These are phyloP conservation scores for Penicillium sumatraense DNA, from an alignment of 2,329 filamentous ascomycete species.

Conservation along the genomic window DNA sequence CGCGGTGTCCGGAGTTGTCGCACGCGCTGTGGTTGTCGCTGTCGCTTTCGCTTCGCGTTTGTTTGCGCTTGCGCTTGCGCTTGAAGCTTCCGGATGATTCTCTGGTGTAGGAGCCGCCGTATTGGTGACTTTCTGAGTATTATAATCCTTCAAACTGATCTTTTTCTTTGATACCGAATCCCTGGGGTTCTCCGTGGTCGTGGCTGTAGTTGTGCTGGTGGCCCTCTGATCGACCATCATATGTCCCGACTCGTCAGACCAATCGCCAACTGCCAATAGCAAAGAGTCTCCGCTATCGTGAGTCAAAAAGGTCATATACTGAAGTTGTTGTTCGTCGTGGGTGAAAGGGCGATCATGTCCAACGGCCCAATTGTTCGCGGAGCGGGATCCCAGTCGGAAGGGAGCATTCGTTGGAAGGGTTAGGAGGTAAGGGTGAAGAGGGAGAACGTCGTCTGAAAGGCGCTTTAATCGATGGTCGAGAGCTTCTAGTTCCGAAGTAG, in stretches of 20 bases:
- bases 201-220: conserved; percentile 38
- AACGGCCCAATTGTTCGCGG: conserved; percentile 53
- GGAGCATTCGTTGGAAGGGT: conserved; percentile 53
- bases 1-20: conserved; percentile 20
- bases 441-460: conserved; percentile 48
- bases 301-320: conserved; percentile 66
- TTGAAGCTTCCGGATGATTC: conserved; percentile 15
- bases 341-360: conserved; percentile 58
- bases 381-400: conserved; percentile 47
- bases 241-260: conserved; percentile 55
- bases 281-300: conserved; percentile 61
- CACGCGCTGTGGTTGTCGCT: conserved; percentile 23
- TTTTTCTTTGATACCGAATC: conserved; percentile 60
- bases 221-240: conserved; percentile 47
- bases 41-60: conserved; percentile 19
- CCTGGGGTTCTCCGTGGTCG: conserved; percentile 47
- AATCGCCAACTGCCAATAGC: conserved; percentile 58
- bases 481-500: conserved; percentile 33
- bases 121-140: conserved; percentile 55
- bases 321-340: conserved; percentile 60
- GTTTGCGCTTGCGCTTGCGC: conserved; percentile 19
- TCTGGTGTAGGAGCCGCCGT: conserved; percentile 33
- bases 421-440: conserved; percentile 51
- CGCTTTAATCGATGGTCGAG: conserved; percentile 44
- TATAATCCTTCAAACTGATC: conserved; percentile 65